Percentiles rank a stretch among this genome's conserved stretches.
These are phyloP conservation scores for Rhododendron molle DNA, from an alignment of 148 eudicot species.

Conservation along the genomic window DNA sequence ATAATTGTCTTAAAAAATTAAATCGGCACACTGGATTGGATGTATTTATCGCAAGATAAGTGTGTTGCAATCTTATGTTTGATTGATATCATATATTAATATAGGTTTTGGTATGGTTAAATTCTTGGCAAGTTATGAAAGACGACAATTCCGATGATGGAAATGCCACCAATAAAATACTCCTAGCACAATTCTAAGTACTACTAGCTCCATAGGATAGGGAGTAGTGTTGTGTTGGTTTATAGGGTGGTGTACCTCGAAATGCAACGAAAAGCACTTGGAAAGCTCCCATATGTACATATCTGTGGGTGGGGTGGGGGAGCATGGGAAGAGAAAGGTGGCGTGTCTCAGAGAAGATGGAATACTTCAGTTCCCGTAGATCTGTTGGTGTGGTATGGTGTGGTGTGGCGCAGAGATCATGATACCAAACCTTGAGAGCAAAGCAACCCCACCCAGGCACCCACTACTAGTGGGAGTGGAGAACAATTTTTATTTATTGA, in stretches of 20 bases:
- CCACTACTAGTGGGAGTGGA: too few relatives aligned
- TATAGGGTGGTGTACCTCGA: too few relatives aligned
- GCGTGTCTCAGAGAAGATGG: background rate
- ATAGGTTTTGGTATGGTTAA: background rate
- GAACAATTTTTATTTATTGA: too few relatives aligned
- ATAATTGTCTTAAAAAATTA: too few relatives aligned
- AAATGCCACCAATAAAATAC: too few relatives aligned
- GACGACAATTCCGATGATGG: background rate
- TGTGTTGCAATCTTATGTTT: background rate
- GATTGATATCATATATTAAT: background rate
- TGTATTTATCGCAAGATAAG: background rate
- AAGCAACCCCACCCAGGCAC: background rate
- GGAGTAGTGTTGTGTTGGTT: too few relatives aligned
- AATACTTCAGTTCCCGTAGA: background rate
- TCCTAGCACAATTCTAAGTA: too few relatives aligned
- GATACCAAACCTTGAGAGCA: background rate
- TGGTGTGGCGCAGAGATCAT: background rate
- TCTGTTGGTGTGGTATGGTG: background rate
- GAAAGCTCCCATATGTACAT: background rate
- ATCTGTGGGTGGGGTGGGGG: background rate
- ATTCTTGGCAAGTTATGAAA: background rate
- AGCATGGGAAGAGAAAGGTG: background rate
- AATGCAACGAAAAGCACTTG: background rate
- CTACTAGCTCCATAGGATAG: too few relatives aligned
- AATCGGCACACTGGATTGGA: background rate